Base-by-base conservation (phyloP, 371 early-diverging fungal species). In the Mortierella sp. region DNA sequence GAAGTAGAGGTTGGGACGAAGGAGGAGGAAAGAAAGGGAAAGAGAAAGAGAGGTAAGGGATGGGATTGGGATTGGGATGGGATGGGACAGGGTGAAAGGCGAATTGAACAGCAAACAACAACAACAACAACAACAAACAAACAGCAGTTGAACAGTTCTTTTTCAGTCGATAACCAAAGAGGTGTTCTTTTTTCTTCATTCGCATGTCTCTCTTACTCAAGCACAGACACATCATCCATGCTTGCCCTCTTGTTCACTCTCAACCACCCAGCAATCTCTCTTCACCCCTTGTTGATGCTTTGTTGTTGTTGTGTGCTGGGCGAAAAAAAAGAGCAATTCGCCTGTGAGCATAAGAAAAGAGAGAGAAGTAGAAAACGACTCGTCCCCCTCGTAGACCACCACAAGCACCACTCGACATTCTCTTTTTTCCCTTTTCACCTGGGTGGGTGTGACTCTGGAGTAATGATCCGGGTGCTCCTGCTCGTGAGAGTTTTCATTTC, bases 401-500 rank as follows among this genome's bases (percentile, higher is more conserved):
- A 2, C 2, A 37, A 61, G 8, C 54, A 54, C n/a, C 5, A 54
- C 54, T 54, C 53, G 53, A 64, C 21, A 37, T 6, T 40, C 43
- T 9, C 43, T 16, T 34, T 19, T 10, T 54, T 61, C 31, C 5
- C 34, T 61, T 19, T 61, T 21, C 9, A 24, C 34, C 34, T 5
- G 40, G 37, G 40, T 5, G 40, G 37, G 40, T 37, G 40, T 21
- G 10, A 67, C 34, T 67, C 6, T 24, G 43, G 43, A 67, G 64
- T 24, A 24, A 13, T 67, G 61, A 19, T 40, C 24, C 2, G 67
- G 67, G 40, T 40, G 67, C 67, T 40, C 6, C 43, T 54, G 6
- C 54, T 67, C 67, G 67, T 67, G 67, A 40, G 67, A 67, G 37
- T 37, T 37, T 61, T 34, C 64, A 67, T 24, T 54, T 64, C 40